These are phyloP conservation scores for Terfezia boudieri DNA, from an alignment of 495 filamentous ascomycete genomes.

Conservation along the genomic window DNA sequence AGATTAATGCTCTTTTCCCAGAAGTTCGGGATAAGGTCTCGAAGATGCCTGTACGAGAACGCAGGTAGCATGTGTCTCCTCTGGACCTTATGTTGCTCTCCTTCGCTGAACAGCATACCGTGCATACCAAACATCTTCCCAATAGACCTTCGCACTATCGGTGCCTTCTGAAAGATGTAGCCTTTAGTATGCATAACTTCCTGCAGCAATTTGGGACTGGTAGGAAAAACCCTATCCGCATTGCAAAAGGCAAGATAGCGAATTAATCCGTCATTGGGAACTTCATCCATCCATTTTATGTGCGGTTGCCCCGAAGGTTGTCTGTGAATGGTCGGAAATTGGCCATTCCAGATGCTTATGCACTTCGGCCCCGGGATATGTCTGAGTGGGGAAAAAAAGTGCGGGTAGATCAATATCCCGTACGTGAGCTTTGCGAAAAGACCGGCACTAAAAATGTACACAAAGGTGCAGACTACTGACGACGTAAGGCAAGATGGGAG, in stretches of 20 bases:
- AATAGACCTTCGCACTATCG: constrained; percentile 30
- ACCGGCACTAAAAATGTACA: neutral
- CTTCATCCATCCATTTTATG: constrained; percentile 30
- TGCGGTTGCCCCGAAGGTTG: constrained; percentile 7
- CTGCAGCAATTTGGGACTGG: constrained; percentile 38
- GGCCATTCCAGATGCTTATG: constrained; percentile 7
- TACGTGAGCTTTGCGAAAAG: constrained; percentile 20
- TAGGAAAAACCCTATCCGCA: constrained; percentile 43
- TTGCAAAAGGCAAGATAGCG: constrained; percentile 50
- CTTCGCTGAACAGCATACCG: constrained; percentile 64
- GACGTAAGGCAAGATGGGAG: neutral
- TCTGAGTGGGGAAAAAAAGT: constrained; percentile 45
- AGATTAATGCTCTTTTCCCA: constrained; percentile 38
- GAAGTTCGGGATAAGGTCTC: constrained; percentile 66
- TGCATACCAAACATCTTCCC: constrained; percentile 37
- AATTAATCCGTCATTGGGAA: constrained; percentile 79
- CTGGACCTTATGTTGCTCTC: constrained; percentile 65
- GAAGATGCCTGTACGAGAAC: constrained; percentile 67
- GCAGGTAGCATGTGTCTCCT: constrained; percentile 62
- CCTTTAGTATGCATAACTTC: constrained; percentile 42
- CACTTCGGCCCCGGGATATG: constrained; percentile 36
- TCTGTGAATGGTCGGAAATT: constrained; percentile 3
- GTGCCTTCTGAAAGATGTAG: constrained; percentile 64
- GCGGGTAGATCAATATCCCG: constrained; percentile 41
- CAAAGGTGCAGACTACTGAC: neutral